Percentiles rank a stretch among this genome's conserved stretches.
phyloP scores from a whole-genome alignment of 1,284 basidiomycete species.

The Quambalaria eucalypti region DNA sequence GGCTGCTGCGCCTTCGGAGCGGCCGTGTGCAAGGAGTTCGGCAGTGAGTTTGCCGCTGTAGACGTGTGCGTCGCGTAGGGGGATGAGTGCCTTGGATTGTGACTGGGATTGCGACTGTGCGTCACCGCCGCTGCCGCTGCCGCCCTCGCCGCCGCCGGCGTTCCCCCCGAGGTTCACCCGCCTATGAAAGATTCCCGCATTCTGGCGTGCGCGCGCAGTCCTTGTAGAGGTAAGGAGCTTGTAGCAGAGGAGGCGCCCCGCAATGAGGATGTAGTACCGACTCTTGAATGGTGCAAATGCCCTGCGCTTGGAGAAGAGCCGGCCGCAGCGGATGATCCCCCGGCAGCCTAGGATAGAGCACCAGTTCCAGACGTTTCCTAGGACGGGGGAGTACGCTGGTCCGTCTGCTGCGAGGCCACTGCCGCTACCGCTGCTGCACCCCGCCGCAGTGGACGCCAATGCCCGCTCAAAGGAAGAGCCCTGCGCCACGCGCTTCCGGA shows the following conservation, averaged over 20 bases:
- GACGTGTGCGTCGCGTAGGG: constrained; percentile 42
- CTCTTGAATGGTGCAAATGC: constrained; percentile 27
- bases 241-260: constrained; percentile 36
- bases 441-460: not conserved
- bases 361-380: constrained; percentile 67
- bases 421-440: not conserved
- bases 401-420: constrained; percentile 3
- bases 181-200: constrained; percentile 41
- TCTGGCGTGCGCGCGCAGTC: constrained; percentile 39
- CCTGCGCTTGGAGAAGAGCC: constrained; percentile 56
- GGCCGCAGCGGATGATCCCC: constrained; percentile 62
- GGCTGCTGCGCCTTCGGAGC: constrained; percentile 17
- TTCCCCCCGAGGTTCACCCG: no score
- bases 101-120: no score
- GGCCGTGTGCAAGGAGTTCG: constrained; percentile 21
- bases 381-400: constrained; percentile 52
- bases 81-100: constrained; percentile 22
- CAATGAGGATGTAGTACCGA: constrained; percentile 36
- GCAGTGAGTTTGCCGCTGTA: constrained; percentile 36
- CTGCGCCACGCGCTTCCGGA: constrained; percentile 13
- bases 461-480: not conserved
- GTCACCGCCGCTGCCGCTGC: no score
- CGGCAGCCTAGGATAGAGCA: constrained; percentile 66
- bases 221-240: constrained; percentile 33
- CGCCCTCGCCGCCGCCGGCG: no score